Conservation (phyloP, 2,329 filamentous ascomycete genomes). For the Cladosporium sp. region DNA sequence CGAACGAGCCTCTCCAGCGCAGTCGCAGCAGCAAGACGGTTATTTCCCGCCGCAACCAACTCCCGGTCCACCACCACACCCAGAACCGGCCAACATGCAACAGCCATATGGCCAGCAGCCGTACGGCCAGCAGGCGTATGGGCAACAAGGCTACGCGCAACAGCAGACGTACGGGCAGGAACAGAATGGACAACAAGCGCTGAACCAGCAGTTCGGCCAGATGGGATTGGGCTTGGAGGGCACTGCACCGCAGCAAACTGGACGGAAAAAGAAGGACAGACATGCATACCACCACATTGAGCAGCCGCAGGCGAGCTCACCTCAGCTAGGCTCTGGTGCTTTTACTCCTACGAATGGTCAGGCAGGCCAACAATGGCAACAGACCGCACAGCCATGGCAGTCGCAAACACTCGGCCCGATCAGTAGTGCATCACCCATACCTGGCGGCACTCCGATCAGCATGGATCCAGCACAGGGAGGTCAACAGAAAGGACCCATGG, state of each 20-base stretch:
- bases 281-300: conserved; percentile 91
- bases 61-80: conserved; percentile 24
- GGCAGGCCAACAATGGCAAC: conserved; percentile 41
- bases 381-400: conserved; percentile 41
- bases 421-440: conserved; percentile 25
- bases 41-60: conserved; percentile 46
- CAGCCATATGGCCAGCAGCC: conserved; percentile 30
- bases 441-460: conserved; percentile 33
- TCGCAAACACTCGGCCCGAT: conserved; percentile 30
- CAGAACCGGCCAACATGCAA: conserved; percentile 27
- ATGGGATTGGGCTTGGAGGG: conserved; percentile 62
- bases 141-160: conserved; percentile 24
- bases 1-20: conserved; percentile 43
- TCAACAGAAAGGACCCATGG: conserved; percentile 29
- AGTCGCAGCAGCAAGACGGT: conserved; percentile 32
- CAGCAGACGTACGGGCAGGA: conserved; percentile 27
- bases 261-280: conserved; percentile 82
- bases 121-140: conserved; percentile 22
- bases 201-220: conserved; percentile 75
- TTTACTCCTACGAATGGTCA: conserved; percentile 59
- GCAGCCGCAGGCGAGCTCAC: conserved; percentile 60
- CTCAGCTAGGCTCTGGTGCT: conserved; percentile 66
- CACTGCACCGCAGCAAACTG: conserved; percentile 48
- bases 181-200: conserved; percentile 39
- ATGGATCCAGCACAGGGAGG: conserved; percentile 30